Percentiles rank a stretch among this genome's conserved stretches.
These are phyloP conservation scores for Fremontodendron californicum DNA, from an alignment of 345 rosid genomes.

Conservation along the genomic window DNA sequence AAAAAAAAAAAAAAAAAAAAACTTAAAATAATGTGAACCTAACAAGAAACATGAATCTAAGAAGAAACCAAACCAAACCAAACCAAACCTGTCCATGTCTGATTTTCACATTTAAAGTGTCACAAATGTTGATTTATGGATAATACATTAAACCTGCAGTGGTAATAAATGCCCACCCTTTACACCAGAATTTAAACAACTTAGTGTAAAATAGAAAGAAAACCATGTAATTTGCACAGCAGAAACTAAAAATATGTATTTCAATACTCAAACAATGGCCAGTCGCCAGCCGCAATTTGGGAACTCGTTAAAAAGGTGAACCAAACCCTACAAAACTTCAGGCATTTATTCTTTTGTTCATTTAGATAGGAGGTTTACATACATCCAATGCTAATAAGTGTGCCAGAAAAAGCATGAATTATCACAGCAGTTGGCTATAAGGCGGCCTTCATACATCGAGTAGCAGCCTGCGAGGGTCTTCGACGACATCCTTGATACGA, in stretches of 20 bases:
- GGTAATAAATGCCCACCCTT: conserved; percentile 1
- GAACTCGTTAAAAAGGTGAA: conserved; percentile 20
- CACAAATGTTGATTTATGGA: not conserved
- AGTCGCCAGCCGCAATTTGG: conserved; percentile 36
- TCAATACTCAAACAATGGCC: too few species aligned
- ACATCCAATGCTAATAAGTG: not conserved
- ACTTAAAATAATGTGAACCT: too few species aligned
- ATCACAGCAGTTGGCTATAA: conserved; percentile 6
- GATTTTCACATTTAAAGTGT: not conserved
- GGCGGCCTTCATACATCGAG: conserved; percentile 52
- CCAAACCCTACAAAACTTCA: conserved; percentile 35
- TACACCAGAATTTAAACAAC: not conserved
- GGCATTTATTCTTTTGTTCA: conserved; percentile 26
- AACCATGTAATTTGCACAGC: not conserved
- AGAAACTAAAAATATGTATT: too few species aligned
- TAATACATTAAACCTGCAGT: not conserved
- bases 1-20: too few species aligned
- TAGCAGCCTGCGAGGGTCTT: conserved; percentile 84
- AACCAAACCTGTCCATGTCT: not conserved
- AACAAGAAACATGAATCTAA: too few species aligned
- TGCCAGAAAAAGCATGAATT: conserved; percentile 8
- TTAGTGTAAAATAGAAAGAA: not conserved
- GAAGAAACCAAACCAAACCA: too few species aligned
- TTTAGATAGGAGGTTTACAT: not conserved
- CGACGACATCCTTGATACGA: conserved; percentile 81